phyloP scores from a whole-genome alignment of 345 rosid species.

The Moricandia arvensis region DNA sequence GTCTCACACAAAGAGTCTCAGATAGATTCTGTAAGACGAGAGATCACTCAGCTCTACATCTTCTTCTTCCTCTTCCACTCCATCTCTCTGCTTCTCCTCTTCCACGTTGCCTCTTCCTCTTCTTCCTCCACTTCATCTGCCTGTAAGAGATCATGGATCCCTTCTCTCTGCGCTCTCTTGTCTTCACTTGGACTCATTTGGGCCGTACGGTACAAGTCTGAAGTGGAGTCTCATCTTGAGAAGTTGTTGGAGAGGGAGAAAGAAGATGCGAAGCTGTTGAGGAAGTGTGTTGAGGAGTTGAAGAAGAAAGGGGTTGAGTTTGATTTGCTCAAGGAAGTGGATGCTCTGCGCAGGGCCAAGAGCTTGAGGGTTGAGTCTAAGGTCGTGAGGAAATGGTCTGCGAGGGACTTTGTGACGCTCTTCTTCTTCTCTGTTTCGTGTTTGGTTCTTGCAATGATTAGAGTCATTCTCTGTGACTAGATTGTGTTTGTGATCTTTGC shows the following conservation, averaged over 20 bases:
- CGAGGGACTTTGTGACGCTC: conserved; percentile 69
- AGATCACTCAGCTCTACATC: conserved; percentile 74
- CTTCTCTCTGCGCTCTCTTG: conserved; percentile 64
- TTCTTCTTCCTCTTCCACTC: conserved; percentile 95
- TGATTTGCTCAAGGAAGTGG: conserved; percentile 92
- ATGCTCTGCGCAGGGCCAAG: conserved; percentile 90
- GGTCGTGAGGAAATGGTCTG: conserved; percentile 77
- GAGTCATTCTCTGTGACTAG: conserved; percentile 68
- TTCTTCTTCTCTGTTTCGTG: conserved; percentile 78
- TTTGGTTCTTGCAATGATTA: conserved; percentile 70
- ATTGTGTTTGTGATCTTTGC: not conserved
- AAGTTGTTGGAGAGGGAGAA: conserved; percentile 82
- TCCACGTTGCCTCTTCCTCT: conserved; percentile 50
- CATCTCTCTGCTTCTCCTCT: conserved; percentile 68
- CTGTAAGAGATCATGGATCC: conserved; percentile 79
- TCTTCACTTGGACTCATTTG: conserved; percentile 76
- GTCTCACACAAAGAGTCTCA: conserved; percentile 76
- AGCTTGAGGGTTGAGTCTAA: conserved; percentile 74
- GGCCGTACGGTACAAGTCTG: conserved; percentile 84
- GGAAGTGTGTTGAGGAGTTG: conserved; percentile 84
- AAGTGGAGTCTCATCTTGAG: conserved; percentile 70
- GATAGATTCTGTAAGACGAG: conserved; percentile 65
- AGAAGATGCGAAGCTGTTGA: conserved; percentile 76
- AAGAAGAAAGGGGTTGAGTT: conserved; percentile 88
- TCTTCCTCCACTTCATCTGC: conserved; percentile 6